phyloP scores from a whole-genome alignment of 1,139 yeast genomes.

The Kodamaea arcana region DNA sequence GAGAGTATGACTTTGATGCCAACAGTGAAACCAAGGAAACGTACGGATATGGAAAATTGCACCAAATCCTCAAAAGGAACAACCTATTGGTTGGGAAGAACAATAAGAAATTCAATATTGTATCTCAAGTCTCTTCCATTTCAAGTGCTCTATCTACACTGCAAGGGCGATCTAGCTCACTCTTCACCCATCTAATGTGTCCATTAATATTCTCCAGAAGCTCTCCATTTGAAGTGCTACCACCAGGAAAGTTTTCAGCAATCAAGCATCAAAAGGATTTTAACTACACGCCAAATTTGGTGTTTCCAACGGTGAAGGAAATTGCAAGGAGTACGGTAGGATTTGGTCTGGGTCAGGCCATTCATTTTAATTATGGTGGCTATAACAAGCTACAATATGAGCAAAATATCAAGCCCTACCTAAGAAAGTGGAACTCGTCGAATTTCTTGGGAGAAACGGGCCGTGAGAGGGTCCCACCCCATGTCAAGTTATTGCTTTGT shows the following conservation, averaged over 20 bases:
- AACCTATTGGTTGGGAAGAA: conserved; percentile 23
- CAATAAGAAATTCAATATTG: conserved; percentile 24
- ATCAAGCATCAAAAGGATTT: conserved; percentile 21
- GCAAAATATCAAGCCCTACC: conserved; percentile 34
- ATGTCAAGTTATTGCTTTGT: conserved; percentile 36
- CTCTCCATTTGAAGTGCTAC: conserved; percentile 15
- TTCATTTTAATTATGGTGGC: conserved; percentile 43
- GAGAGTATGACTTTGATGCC: conserved; percentile 21
- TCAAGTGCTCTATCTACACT: conserved; percentile 47
- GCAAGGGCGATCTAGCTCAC: conserved; percentile 34
- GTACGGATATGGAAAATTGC: conserved; percentile 54
- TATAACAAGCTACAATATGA: conserved; percentile 23
- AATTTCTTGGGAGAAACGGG: conserved; percentile 19
- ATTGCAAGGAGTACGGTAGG: conserved; percentile 43
- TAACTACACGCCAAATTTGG: conserved; percentile 42
- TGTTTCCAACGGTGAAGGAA: conserved; percentile 55
- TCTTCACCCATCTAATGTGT: conserved; percentile 54
- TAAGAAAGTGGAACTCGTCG: conserved; percentile 28
- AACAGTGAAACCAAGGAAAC: conserved; percentile 14
- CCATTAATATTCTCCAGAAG: conserved; percentile 33
- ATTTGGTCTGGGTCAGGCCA: conserved; percentile 49
- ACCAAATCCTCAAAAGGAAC: conserved; percentile 34
- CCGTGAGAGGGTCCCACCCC: conserved; percentile 36
- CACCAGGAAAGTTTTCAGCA: conserved; percentile 27
- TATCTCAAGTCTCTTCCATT: conserved; percentile 59